Evolutionary conservation across 495 filamentous ascomycete genomes (phyloP).

Genomic region (Emericellopsis terricola): DNA sequence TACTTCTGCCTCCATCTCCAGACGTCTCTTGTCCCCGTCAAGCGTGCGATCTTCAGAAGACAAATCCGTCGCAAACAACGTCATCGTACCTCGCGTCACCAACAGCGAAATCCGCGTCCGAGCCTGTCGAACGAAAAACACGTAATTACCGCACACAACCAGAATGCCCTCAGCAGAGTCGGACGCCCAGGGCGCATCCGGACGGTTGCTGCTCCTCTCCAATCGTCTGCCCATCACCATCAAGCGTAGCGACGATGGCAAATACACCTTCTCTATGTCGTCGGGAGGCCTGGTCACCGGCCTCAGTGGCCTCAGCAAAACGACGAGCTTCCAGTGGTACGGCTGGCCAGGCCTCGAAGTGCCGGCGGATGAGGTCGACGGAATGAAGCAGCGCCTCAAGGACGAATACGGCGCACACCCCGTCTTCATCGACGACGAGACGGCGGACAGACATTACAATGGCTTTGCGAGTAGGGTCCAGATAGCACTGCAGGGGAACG

Average conservation of each 20-base stretch:
- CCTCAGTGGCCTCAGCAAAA: constrained; percentile 73
- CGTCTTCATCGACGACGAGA: constrained; percentile 61
- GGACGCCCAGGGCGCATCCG: constrained; percentile 4
- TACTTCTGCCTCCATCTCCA: too few species aligned
- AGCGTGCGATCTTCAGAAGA: too few species aligned
- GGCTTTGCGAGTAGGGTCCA: constrained; percentile 58
- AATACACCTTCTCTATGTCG: constrained; percentile 82
- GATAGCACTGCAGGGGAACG: too few species aligned
- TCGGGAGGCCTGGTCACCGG: constrained; percentile 89
- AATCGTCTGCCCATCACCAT: constrained; percentile 92
- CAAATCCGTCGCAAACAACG: too few species aligned
- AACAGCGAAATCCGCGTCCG: too few species aligned
- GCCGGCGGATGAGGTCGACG: constrained; percentile 47
- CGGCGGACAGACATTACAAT: constrained; percentile 71
- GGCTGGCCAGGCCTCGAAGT: constrained; percentile 89
- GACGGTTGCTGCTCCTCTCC: constrained; percentile 64
- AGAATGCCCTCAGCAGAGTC: constrained; percentile 13
- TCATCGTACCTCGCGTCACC: too few species aligned
- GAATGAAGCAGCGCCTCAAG: constrained; percentile 48
- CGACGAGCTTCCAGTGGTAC: constrained; percentile 91
- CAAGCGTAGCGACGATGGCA: constrained; percentile 64
- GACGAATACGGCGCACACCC: constrained; percentile 58
- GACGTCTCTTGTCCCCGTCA: too few species aligned
- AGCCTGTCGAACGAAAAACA: too few species aligned
- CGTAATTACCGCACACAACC: too few species aligned